Conservation (phyloP, 305 asterid genomes). For the Fraxinus nigra region DNA sequence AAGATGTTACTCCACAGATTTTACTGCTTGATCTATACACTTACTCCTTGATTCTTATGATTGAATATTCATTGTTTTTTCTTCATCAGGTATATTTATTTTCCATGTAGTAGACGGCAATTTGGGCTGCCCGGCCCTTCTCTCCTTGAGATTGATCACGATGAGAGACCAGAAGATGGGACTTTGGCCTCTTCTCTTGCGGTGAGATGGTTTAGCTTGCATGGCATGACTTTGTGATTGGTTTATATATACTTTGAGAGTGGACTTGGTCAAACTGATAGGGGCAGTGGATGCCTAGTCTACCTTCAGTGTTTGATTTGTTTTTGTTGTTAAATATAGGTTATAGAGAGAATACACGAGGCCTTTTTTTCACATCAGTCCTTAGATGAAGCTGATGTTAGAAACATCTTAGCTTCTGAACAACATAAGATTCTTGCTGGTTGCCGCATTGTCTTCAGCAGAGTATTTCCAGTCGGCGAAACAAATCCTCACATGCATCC, state of each 20-base stretch:
- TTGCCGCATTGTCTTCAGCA: conserved; percentile 86
- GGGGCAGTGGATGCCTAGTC: not conserved
- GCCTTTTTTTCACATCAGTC: conserved; percentile 61
- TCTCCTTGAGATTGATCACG: conserved; percentile 94
- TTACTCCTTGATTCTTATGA: conserved; percentile 1
- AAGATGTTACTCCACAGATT: not conserved
- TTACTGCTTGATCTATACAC: not conserved
- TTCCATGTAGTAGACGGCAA: conserved; percentile 94
- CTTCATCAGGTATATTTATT: conserved; percentile 72
- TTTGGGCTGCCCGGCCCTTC: conserved; percentile 94
- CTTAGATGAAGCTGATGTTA: conserved; percentile 83
- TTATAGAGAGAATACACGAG: conserved; percentile 76
- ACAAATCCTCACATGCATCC: conserved; percentile 93
- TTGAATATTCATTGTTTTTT: conserved; percentile 16
- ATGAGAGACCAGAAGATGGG: conserved; percentile 96
- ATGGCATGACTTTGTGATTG: not conserved
- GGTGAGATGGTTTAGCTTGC: conserved; percentile 48
- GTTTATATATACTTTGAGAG: not conserved
- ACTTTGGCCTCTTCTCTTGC: conserved; percentile 82
- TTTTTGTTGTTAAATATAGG: conserved; percentile 45
- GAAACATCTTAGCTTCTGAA: conserved; percentile 81
- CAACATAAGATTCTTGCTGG: conserved; percentile 82
- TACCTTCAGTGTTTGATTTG: conserved; percentile 20
- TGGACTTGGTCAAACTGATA: not conserved
- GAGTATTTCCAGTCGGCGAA: conserved; percentile 92